Percentiles rank a stretch among this genome's conserved stretches.
Evolutionary conservation across 1,284 basidiomycete genomes (phyloP).

Genomic region (Ceratobasidium theobromae): DNA sequence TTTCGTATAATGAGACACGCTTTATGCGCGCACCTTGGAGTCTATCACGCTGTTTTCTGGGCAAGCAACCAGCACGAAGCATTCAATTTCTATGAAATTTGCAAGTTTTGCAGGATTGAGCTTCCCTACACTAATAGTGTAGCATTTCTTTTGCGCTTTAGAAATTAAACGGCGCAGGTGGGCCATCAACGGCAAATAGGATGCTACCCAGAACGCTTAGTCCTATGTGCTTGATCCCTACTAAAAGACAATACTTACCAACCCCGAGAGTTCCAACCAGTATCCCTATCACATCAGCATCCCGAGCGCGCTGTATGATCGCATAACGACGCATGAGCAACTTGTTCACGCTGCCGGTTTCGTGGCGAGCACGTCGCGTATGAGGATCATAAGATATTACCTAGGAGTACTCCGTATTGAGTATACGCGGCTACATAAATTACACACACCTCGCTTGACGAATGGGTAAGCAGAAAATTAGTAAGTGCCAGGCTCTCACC

Average conservation of each 20-base stretch:
- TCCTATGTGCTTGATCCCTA: background rate
- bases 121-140: slow-evolving; percentile 95
- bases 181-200: slow-evolving; percentile 78
- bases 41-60: slow-evolving; percentile 91
- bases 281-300: slow-evolving; percentile 93
- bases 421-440: slow-evolving; percentile 43
- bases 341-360: slow-evolving; percentile 71
- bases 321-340: slow-evolving; percentile 92
- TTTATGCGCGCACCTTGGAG: slow-evolving; percentile 56
- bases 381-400: slow-evolving; percentile 77
- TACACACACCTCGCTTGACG: slow-evolving; percentile 48
- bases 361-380: slow-evolving; percentile 51
- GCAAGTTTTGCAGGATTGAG: slow-evolving; percentile 94
- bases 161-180: slow-evolving; percentile 70
- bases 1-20: background rate
- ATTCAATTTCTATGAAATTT: slow-evolving; percentile 96
- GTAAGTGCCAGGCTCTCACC: slow-evolving; percentile 79
- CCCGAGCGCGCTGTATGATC: slow-evolving; percentile 83
- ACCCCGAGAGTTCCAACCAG: slow-evolving; percentile 94
- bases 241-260: slow-evolving; percentile 50
- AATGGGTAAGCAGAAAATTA: slow-evolving; percentile 83
- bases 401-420: slow-evolving; percentile 46
- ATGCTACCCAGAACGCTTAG: slow-evolving; percentile 50
- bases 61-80: slow-evolving; percentile 93
- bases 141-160: slow-evolving; percentile 78